These are phyloP conservation scores for Leccinellum rugosiceps DNA, from an alignment of 768 basidiomycete species.

Conservation along the genomic window DNA sequence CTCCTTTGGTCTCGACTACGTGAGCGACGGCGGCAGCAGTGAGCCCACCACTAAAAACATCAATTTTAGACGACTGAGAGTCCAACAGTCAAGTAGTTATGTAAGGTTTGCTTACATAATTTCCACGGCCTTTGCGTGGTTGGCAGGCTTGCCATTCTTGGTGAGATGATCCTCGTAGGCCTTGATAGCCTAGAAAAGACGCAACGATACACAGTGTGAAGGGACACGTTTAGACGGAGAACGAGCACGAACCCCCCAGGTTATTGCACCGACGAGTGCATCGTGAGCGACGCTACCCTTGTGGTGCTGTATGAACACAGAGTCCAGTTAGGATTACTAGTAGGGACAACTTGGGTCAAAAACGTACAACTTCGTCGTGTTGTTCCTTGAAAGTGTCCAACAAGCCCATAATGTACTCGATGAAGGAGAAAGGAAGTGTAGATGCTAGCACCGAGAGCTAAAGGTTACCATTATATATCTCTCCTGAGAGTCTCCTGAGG, in stretches of 20 bases:
- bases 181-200: constrained; percentile 13
- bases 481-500: not conserved
- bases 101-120: constrained; percentile 11
- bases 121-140: constrained; percentile 23
- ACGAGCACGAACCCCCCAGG: constrained; percentile 15
- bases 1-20: constrained; percentile 20
- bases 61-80: not conserved
- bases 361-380: constrained; percentile 6
- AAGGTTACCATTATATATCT: not conserved
- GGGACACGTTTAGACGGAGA: not conserved
- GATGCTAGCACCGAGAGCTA: not conserved
- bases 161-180: constrained; percentile 16
- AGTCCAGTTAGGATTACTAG: not conserved
- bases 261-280: constrained; percentile 14
- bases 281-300: constrained; percentile 17
- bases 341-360: not conserved
- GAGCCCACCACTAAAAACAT: constrained; percentile 9
- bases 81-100: not conserved
- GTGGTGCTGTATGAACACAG: constrained; percentile 8
- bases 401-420: constrained; percentile 10
- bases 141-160: constrained; percentile 15
- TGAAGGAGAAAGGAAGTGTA: not conserved
- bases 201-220: not conserved
- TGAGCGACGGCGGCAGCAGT: constrained; percentile 3
- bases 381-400: not conserved